Conservation (phyloP, 768 basidiomycete genomes). For the Leccinellum rugosiceps region DNA sequence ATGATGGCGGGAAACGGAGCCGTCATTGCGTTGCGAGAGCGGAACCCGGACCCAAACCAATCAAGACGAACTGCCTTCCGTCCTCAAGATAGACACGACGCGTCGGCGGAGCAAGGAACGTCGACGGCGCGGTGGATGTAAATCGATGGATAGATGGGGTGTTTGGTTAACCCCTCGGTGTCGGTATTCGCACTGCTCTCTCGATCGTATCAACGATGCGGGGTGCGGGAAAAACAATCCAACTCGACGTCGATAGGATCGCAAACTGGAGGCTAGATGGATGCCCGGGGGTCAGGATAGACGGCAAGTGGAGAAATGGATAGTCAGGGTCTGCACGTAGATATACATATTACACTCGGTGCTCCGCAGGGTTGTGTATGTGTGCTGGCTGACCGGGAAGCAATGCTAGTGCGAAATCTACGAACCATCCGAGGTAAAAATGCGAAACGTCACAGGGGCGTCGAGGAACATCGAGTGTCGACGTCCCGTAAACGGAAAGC, state of each 20-base stretch:
- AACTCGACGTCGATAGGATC: background rate
- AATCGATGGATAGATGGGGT: background rate
- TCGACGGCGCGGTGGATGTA: background rate
- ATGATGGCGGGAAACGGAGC: background rate
- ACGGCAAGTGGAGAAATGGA: background rate
- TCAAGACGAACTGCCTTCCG: background rate
- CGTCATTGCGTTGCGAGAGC: background rate
- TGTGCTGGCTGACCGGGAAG: constrained; percentile 4
- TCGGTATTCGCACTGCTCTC: background rate
- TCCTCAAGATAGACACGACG: background rate
- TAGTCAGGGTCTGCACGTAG: background rate
- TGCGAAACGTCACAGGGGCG: constrained; percentile 1
- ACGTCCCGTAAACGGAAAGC: background rate
- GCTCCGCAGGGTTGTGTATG: background rate
- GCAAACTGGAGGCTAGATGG: background rate
- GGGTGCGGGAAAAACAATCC: background rate
- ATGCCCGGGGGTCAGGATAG: background rate
- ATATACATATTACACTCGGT: background rate
- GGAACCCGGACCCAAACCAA: background rate
- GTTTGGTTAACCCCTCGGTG: too few species aligned
- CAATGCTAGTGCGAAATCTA: background rate
- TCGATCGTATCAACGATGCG: background rate
- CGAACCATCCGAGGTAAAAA: background rate
- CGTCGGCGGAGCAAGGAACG: constrained; percentile 6
- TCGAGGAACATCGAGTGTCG: constrained; percentile 1